Evolutionary conservation across 2,329 filamentous ascomycete species (phyloP).

Genomic region (Lecanoromycetidae sp.): DNA sequence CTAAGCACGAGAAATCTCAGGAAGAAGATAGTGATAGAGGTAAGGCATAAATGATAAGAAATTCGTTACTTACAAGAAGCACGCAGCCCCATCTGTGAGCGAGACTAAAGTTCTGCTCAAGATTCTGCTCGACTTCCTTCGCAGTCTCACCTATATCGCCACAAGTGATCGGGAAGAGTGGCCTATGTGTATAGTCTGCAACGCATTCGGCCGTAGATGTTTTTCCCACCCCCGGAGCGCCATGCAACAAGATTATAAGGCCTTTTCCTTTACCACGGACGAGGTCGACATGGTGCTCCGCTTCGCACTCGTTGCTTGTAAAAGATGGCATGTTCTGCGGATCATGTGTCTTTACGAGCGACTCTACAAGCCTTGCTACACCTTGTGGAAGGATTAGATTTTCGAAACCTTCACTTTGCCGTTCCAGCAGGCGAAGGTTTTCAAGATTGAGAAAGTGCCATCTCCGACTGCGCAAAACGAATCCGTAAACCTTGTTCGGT

Average conservation of each 20-base stretch:
- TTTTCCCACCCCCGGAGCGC: slow-evolving; percentile 13
- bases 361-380: slow-evolving; percentile 37
- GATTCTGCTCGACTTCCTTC: slow-evolving; percentile 20
- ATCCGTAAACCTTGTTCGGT: slow-evolving; percentile 26
- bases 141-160: slow-evolving; percentile 40
- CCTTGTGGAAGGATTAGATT: slow-evolving; percentile 33
- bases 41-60: too few species aligned
- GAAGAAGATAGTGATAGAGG: too few species aligned
- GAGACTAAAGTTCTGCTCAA: slow-evolving; percentile 23
- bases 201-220: slow-evolving; percentile 17
- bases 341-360: slow-evolving; percentile 34
- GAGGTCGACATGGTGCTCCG: slow-evolving; percentile 12
- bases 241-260: slow-evolving; percentile 18
- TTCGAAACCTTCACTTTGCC: slow-evolving; percentile 32
- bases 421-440: slow-evolving; percentile 28
- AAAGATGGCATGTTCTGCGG: background rate
- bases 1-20: too few species aligned
- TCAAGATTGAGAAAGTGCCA: slow-evolving; percentile 23
- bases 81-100: slow-evolving; percentile 27
- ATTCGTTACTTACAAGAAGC: too few species aligned
- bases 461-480: slow-evolving; percentile 25
- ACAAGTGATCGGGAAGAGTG: slow-evolving; percentile 21
- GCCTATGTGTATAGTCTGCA: slow-evolving; percentile 17
- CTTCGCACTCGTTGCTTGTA: background rate
- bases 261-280: slow-evolving; percentile 19